Evolutionary conservation across 169 alveolate genomes (phyloP).

Genomic region (Cryptosporidium muris): DNA sequence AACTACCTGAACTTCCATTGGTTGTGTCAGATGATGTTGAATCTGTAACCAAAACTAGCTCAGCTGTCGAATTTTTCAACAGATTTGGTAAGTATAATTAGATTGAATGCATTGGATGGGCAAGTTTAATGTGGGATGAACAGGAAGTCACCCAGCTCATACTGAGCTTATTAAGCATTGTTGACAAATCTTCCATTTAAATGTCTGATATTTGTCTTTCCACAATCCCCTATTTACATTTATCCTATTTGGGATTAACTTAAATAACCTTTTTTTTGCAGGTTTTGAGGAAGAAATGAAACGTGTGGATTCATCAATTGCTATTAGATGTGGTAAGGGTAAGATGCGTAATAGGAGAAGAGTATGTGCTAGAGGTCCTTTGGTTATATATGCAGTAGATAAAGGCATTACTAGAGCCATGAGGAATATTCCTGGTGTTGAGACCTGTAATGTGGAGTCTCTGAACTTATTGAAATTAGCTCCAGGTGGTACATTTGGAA

Average conservation of each 20-base stretch:
- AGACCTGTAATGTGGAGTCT: constrained; percentile 93
- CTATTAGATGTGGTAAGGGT: constrained; percentile 93
- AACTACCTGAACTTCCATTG: constrained; percentile 95
- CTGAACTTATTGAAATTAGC: constrained; percentile 96
- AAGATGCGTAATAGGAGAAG: constrained; percentile 95
- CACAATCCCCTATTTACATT: not conserved
- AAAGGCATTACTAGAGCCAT: constrained; percentile 93
- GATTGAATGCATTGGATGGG: constrained; percentile 87
- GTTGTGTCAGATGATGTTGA: constrained; percentile 83
- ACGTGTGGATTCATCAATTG: constrained; percentile 76
- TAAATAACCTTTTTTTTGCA: not conserved
- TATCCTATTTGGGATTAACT: not conserved
- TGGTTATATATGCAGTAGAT: constrained; percentile 92
- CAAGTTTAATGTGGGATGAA: constrained; percentile 49
- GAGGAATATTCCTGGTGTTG: constrained; percentile 98
- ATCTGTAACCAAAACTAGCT: constrained; percentile 70
- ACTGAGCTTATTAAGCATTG: constrained; percentile 36
- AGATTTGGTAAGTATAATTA: constrained; percentile 72
- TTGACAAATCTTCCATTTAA: constrained; percentile 62
- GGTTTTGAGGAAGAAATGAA: constrained; percentile 67
- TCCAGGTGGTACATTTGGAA: constrained; percentile 99
- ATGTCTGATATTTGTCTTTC: constrained; percentile 6
- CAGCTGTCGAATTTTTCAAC: constrained; percentile 65
- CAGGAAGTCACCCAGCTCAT: constrained; percentile 73
- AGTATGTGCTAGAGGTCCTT: constrained; percentile 95